Conservation (phyloP, 352 stramenopile genomes). For the Pythium graminicola region DNA sequence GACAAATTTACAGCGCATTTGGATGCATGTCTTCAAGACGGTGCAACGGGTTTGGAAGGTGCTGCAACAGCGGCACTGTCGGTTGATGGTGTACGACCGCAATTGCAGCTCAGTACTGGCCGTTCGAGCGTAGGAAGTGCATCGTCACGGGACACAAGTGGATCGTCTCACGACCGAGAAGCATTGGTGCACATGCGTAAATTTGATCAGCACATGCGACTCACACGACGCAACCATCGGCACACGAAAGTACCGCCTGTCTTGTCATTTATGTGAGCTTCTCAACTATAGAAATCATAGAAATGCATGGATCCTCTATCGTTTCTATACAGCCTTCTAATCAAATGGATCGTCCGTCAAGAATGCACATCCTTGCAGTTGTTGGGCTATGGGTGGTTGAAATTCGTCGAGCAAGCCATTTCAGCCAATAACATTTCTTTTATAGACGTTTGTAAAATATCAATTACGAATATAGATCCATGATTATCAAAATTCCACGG, state of each 20-base stretch:
- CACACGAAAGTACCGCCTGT: constrained; percentile 35
- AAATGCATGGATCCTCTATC: neutral
- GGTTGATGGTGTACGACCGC: neutral
- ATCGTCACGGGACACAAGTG: neutral
- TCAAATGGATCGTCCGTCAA: constrained; percentile 4
- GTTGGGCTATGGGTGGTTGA: too few relatives aligned
- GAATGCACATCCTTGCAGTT: too few relatives aligned
- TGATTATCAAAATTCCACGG: constrained; percentile 12
- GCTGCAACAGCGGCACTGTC: neutral
- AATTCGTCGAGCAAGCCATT: constrained; percentile 6
- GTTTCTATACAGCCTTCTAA: neutral
- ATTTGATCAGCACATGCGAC: constrained; percentile 68
- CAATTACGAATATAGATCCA: constrained; percentile 1
- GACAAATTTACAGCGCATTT: constrained; percentile 44
- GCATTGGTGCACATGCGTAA: constrained; percentile 45
- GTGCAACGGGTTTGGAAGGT: neutral
- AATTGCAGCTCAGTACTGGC: constrained; percentile 7
- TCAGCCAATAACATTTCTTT: constrained; percentile 19
- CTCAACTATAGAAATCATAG: constrained; percentile 1
- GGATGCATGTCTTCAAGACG: constrained; percentile 12
- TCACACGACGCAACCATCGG: constrained; percentile 50
- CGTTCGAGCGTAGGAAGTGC: neutral
- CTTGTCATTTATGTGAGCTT: constrained; percentile 22
- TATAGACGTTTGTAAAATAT: neutral
- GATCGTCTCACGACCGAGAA: constrained; percentile 28